phyloP scores from a whole-genome alignment of 192 early-diverging fungal species.

The Kappamyces sp. region DNA sequence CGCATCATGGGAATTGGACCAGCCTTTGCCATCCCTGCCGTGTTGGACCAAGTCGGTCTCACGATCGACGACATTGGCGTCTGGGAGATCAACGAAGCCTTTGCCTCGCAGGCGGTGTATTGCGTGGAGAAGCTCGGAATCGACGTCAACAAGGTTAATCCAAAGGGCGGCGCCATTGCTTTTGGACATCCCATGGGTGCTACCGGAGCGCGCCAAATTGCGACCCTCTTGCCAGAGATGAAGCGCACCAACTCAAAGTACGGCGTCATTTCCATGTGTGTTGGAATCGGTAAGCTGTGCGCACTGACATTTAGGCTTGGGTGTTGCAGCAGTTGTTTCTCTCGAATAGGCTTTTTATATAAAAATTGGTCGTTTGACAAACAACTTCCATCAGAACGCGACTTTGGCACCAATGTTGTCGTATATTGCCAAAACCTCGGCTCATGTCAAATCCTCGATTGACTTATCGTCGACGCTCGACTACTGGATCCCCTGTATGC shows the following conservation, averaged over 20 bases:
- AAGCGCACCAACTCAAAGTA: conserved; percentile 76
- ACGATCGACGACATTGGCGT: conserved; percentile 73
- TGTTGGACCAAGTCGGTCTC: conserved; percentile 73
- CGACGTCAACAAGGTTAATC: conserved; percentile 88
- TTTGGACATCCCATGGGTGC: conserved; percentile 83
- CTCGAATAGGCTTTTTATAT: too few relatives aligned
- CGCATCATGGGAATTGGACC: conserved; percentile 97
- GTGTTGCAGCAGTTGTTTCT: conserved; percentile 74
- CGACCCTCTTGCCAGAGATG: conserved; percentile 89
- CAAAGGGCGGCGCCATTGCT: conserved; percentile 96
- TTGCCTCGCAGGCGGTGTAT: conserved; percentile 95
- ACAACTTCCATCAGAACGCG: too few relatives aligned
- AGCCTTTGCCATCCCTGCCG: conserved; percentile 86
- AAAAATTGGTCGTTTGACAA: too few relatives aligned
- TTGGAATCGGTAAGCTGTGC: conserved; percentile 40
- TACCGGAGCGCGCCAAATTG: conserved; percentile 95
- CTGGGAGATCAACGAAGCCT: conserved; percentile 95
- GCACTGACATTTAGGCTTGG: conserved; percentile 63
- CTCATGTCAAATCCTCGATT: too few relatives aligned
- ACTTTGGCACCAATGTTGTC: too few relatives aligned
- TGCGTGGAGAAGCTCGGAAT: conserved; percentile 83
- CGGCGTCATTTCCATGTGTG: conserved; percentile 88
- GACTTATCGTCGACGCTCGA: too few relatives aligned
- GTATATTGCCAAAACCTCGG: too few relatives aligned
- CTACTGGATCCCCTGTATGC: too few relatives aligned